Base-by-base conservation (phyloP, 2,329 filamentous ascomycete genomes). In the Diplodia corticola region DNA sequence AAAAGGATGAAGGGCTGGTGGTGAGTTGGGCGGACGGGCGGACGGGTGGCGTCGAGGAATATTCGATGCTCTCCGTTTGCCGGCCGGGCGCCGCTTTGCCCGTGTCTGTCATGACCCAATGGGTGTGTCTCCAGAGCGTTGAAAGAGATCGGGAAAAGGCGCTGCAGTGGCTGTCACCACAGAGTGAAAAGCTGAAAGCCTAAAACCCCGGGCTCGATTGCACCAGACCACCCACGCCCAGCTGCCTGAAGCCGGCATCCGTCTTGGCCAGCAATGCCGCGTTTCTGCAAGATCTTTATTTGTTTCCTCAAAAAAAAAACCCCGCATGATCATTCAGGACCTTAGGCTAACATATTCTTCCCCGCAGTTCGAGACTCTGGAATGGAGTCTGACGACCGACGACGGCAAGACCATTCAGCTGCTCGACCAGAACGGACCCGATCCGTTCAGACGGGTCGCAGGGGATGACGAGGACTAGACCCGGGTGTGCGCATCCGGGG, bases 371-470 rank as follows among this genome's bases (percentile, higher is more conserved):
- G 89, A 92, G 81, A 99, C 95, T 40, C 86, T 89, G 66, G 91
- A 93, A 82, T 99, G 94, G 93, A 95, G 89, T 75, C 81, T 99
- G 72, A 87, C 89, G 76, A 88, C 86, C 69, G 83, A 85, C 68
- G 86, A 88, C 73, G 86, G 86, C 49, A 82, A 82, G 61, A 86
- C 89, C 70, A 85, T 97, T 70, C 89, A 96, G 74, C 79, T 99
- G 76, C 83, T 97, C 69, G 88, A 91, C 71, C 87, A 85, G 4
- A 82, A 80, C 50, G 75, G 67, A 84, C 73, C 76, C 59, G 80
- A 95, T 82, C 91, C 91, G 49, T 93, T 95, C 75, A 48, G 63
- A n/a, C 57, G 57, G 20, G 24, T 24, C 26, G n/a, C n/a, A 20
- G 65, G 48, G 5, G 64, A 66, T 30, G 64, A 59, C n/a, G 49